Conservation (phyloP, 2,329 filamentous ascomycete genomes). For the Cytospora mali region DNA sequence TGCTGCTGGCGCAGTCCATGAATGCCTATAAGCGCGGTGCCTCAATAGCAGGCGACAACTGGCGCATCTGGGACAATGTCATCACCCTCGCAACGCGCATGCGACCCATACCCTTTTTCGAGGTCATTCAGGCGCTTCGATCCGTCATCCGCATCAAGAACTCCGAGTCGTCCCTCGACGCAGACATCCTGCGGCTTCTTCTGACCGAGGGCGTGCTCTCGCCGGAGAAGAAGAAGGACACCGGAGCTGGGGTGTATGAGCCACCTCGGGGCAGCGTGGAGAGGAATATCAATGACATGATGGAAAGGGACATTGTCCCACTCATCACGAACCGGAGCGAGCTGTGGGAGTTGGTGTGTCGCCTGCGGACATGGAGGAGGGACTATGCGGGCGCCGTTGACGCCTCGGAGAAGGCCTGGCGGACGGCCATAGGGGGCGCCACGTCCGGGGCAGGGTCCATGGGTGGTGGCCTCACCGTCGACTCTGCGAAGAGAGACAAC, state of each 20-base stretch:
- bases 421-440: slow-evolving; percentile 63
- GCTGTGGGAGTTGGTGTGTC: slow-evolving; percentile 75
- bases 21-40: slow-evolving; percentile 86
- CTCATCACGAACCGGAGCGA: slow-evolving; percentile 79
- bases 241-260: slow-evolving; percentile 37
- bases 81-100: slow-evolving; percentile 82
- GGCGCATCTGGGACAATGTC: slow-evolving; percentile 96
- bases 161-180: slow-evolving; percentile 78
- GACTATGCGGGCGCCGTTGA: slow-evolving; percentile 75
- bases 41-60: slow-evolving; percentile 79
- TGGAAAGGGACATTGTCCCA: slow-evolving; percentile 76
- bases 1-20: slow-evolving; percentile 73
- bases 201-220: slow-evolving; percentile 68
- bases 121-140: slow-evolving; percentile 75
- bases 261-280: slow-evolving; percentile 61
- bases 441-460: slow-evolving; percentile 47
- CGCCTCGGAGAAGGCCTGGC: slow-evolving; percentile 88
- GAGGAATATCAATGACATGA: slow-evolving; percentile 66
- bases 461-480: slow-evolving; percentile 40
- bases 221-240: slow-evolving; percentile 41
- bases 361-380: slow-evolving; percentile 72
- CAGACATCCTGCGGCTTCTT: slow-evolving; percentile 70
- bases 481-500: slow-evolving; percentile 22
- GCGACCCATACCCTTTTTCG: slow-evolving; percentile 71
- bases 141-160: slow-evolving; percentile 76